Base-by-base conservation (phyloP, 192 early-diverging fungal genomes). In the Rhizophlyctis rosea region DNA sequence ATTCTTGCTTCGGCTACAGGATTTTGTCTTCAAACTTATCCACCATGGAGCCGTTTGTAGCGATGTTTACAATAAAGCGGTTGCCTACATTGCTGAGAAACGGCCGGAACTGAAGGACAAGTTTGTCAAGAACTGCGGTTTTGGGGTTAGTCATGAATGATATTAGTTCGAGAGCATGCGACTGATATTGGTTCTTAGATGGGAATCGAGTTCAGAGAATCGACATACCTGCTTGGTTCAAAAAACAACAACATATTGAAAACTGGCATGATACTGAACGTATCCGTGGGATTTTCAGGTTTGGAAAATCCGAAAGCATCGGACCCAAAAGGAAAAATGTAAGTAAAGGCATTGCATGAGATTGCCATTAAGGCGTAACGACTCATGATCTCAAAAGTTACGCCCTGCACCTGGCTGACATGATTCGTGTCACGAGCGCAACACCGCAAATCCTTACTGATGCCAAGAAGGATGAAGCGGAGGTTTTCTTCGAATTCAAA, bases 151-250 rank as follows among this genome's bases (percentile, higher is more conserved):
- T 68, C 16, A 28, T n/a, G n/a, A n/a, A n/a, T n/a, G n/a, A n/a
- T n/a, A n/a, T n/a, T n/a, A n/a, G n/a, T n/a, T n/a, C n/a, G n/a
- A n/a, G n/a, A n/a, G n/a, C n/a, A n/a, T n/a, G n/a, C n/a, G n/a
- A n/a, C n/a, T n/a, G n/a, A n/a, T n/a, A n/a, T n/a, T n/a, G n/a
- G n/a, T n/a, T 68, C 27, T 13, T 65, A 84, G 72, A 97, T 91
- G 57, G 97, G 97, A 11, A 90, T 98, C 50, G 95, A 99, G 76
- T 91, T 97, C 62, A 78, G 89, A 36, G 97, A 99, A 63, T 81
- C 88, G 11, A 79, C 73, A 24, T 96, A 90, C 76, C 70, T 84
- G 13, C 80, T 99, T 50, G 82, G 78, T 32, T 60, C 81, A n/a
- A 92, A 91, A 57, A 90, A 86, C 67, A 53, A 64, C 29, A 76